These are phyloP conservation scores for Penstemon davidsonii DNA, from an alignment of 257 asterid species.

Conservation along the genomic window DNA sequence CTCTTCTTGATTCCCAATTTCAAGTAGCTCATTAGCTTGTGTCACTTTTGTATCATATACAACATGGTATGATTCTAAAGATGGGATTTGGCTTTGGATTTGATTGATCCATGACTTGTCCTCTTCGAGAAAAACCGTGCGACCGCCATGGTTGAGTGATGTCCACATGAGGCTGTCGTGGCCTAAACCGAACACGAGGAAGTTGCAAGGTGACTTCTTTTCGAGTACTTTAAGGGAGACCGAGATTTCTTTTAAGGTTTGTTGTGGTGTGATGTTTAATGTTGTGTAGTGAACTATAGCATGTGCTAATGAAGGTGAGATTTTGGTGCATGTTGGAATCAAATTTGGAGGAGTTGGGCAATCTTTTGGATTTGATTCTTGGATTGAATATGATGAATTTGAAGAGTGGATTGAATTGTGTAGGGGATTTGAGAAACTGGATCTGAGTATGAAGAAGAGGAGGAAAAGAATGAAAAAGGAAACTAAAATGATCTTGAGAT, in stretches of 20 bases:
- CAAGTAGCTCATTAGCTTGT: constrained; percentile 28
- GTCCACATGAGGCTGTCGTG: constrained; percentile 43
- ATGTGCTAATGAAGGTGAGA: constrained; percentile 33
- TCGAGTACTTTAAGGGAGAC: constrained; percentile 29
- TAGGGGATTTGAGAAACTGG: constrained; percentile 36
- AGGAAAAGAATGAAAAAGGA: constrained; percentile 49
- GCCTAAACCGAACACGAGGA: constrained; percentile 42
- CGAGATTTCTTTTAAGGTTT: constrained; percentile 33
- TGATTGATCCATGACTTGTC: constrained; percentile 21
- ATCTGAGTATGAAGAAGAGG: constrained; percentile 49
- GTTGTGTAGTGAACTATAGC: constrained; percentile 38
- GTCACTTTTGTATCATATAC: constrained; percentile 28
- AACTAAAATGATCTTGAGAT: constrained; percentile 49
- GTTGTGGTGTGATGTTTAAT: constrained; percentile 26
- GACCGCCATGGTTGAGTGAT: constrained; percentile 36
- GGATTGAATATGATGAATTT: constrained; percentile 2
- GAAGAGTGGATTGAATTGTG: neutral
- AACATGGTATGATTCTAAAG: constrained; percentile 31
- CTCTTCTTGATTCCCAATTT: constrained; percentile 17
- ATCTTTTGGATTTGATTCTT: neutral
- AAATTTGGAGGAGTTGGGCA: constrained; percentile 7
- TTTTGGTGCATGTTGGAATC: constrained; percentile 29
- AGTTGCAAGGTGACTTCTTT: constrained; percentile 43
- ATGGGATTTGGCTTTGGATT: constrained; percentile 24
- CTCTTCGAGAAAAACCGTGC: constrained; percentile 42